Base-by-base conservation (phyloP, 2,329 filamentous ascomycete species). In the Penicillium palitans region DNA sequence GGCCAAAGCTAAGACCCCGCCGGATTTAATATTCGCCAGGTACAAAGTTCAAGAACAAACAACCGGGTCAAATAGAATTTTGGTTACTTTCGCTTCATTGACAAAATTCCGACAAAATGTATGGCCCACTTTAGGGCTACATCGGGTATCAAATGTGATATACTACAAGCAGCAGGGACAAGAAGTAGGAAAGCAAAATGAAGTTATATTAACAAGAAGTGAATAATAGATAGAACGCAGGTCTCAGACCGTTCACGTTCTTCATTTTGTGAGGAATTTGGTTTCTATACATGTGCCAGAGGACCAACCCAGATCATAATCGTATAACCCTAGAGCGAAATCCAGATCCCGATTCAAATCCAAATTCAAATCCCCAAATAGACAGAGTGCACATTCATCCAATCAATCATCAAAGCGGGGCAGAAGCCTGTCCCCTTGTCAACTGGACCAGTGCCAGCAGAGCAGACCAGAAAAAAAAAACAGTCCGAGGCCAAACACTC, bases 11-110 rank as follows among this genome's bases (percentile, higher is more conserved):
- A 42, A 31, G 53, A 44, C 31, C 37, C 53, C 53, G 45, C 29
- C 39, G 8, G 53, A 44, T 51, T 56, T 25, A 27, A 42, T 44
- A 51, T 44, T 51, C 17, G 29, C 46, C 53, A 56, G 53, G 53
- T 39, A 52, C 45, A 27, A 33, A 42, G 37, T 25, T 50, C 19
- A 35, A 29, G 45, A 51, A 41, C 21, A 41, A 41, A 35, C 39
- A 29, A 40, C 9, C n/a, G 47, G 21, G 27, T 56, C 35, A 17
- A 40, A 27, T 29, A 19, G 15, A 10, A 29, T 37, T 53, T 29
- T 24, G 29, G 39, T 35, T 46, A 27, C 10, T 25, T 13, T 52
- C 39, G 27, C 50, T 48, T 19, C 8, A 13, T 39, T 6, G 4
- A 10, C 9, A 21, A n/a, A 2, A 7, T 25, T 42, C 19, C 9